Percentiles rank a stretch among this genome's conserved stretches.
Evolutionary conservation across 192 early-diverging fungal genomes (phyloP).

Genomic region (Backusella westeae): DNA sequence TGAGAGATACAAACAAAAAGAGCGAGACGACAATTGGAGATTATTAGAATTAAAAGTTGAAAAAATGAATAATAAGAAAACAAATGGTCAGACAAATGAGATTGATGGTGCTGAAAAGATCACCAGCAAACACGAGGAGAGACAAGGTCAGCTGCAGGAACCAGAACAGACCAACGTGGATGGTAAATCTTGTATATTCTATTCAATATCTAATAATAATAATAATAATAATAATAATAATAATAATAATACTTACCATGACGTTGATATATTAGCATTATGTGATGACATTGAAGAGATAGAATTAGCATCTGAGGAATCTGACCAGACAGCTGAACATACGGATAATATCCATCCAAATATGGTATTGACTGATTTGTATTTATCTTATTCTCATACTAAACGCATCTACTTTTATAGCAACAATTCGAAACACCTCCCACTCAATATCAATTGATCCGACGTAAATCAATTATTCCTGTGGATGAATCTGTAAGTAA

Average conservation of each 20-base stretch:
- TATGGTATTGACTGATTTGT: slow-evolving; percentile 19
- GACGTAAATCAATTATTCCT: slow-evolving; percentile 63
- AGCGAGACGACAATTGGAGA: slow-evolving; percentile 81
- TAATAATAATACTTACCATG: not conserved
- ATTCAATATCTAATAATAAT: not conserved
- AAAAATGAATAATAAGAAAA: slow-evolving; percentile 8
- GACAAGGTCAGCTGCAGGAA: not conserved
- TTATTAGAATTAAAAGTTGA: slow-evolving; percentile 58
- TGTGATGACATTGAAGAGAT: not conserved
- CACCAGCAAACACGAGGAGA: not conserved
- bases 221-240: not conserved
- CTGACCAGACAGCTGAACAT: slow-evolving; percentile 13
- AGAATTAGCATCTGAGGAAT: not conserved
- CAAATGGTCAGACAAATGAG: not conserved
- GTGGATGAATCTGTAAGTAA: slow-evolving; percentile 54
- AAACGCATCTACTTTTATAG: slow-evolving; percentile 12
- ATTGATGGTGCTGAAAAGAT: not conserved
- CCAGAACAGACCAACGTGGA: not conserved
- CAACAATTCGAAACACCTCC: slow-evolving; percentile 46
- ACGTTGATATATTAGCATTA: not conserved
- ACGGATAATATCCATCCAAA: slow-evolving; percentile 25
- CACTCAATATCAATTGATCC: slow-evolving; percentile 48
- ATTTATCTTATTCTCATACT: not conserved
- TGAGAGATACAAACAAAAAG: slow-evolving; percentile 80
- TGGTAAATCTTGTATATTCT: not conserved